Evolutionary conservation across 257 asterid genomes (phyloP).

Genomic region (Misopates orontium): DNA sequence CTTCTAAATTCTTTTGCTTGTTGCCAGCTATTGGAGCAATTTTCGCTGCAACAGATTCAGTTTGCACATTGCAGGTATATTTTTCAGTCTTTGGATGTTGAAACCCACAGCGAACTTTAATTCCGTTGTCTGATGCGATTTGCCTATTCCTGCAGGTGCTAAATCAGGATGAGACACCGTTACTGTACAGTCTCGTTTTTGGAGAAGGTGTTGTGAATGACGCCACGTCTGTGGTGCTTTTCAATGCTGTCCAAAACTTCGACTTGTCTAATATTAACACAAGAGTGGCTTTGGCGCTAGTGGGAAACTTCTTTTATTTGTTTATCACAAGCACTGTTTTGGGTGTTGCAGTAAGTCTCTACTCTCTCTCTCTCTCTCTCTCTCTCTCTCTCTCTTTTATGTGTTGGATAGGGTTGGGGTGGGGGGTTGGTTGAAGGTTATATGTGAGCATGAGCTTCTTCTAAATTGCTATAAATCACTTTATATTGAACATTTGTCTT

Average conservation of each 20-base stretch:
- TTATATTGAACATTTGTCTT: constrained; percentile 28
- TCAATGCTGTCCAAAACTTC: constrained; percentile 68
- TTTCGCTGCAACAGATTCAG: constrained; percentile 75
- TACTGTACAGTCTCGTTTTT: constrained; percentile 63
- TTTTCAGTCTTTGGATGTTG: constrained; percentile 15
- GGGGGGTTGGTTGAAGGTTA: no score
- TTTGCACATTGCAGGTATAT: constrained; percentile 66
- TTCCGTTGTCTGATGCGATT: constrained; percentile 16
- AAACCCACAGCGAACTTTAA: constrained; percentile 1
- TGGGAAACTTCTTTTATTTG: constrained; percentile 53
- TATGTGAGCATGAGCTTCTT: background rate
- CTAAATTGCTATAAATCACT: background rate
- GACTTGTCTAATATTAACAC: constrained; percentile 46
- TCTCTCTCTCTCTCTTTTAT: constrained; percentile 17
- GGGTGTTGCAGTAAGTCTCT: constrained; percentile 54
- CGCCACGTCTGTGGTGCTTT: constrained; percentile 73
- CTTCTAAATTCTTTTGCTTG: constrained; percentile 23
- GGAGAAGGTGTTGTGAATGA: constrained; percentile 81
- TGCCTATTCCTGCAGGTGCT: constrained; percentile 47
- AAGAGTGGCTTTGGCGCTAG: constrained; percentile 38
- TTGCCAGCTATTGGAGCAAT: constrained; percentile 71
- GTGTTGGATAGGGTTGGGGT: no score
- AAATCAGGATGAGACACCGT: constrained; percentile 65
- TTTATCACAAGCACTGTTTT: constrained; percentile 52
- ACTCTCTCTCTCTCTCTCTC: constrained; percentile 20